Base-by-base conservation (phyloP, 2,329 filamentous ascomycete species). In the Fusarium abutilonis region DNA sequence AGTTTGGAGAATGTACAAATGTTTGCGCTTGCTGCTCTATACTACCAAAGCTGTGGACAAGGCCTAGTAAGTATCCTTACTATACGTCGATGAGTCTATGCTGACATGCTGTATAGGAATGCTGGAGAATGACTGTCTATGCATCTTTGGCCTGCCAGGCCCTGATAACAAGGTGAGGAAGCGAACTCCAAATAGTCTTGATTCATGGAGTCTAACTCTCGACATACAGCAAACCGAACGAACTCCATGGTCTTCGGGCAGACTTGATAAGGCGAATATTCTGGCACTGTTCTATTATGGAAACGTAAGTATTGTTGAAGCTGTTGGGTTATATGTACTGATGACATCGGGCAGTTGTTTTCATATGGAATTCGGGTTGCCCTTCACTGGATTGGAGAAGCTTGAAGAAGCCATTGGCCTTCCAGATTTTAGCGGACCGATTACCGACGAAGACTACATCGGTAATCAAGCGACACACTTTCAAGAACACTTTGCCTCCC, bases 1-100 rank as follows among this genome's bases (percentile, higher is more conserved):
- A 84, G 79, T 45, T 71, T 88, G 23, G 84, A 87, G 63, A 86
- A 83, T 56, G 78, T 87, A 8, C 86, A 88, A 66, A 80, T 86
- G 41, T 80, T 82, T 64, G 77, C 85, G 7, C 74, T 89, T 26
- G 79, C 83, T 54, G 83, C 83, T 9, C 69, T 86, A 1, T 86
- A 85, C 61, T 83, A 82, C 59, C 81, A 80, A 59, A 79, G 79
- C 21, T 85, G 82, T 57, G 83, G 78, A 34, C 77, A 79, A 56
- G 80, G 83, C 56, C 71, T 81, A 66, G 83, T 85, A 73, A 59
- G 77, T 73, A 35, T 13, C 19, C 17, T 11, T 39, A n/a, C 10
- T 38, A n/a, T 28, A 29, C 17, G n/a, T 10, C 28, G 17, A 15
- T 10, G 2, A 10, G 3, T 3, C 14, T 40, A 15, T n/a, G 23